Evolutionary conservation across 2,329 filamentous ascomycete species (phyloP), one percentile per base, ranked within the genome.

Genomic region (Fusarium sp.): DNA sequence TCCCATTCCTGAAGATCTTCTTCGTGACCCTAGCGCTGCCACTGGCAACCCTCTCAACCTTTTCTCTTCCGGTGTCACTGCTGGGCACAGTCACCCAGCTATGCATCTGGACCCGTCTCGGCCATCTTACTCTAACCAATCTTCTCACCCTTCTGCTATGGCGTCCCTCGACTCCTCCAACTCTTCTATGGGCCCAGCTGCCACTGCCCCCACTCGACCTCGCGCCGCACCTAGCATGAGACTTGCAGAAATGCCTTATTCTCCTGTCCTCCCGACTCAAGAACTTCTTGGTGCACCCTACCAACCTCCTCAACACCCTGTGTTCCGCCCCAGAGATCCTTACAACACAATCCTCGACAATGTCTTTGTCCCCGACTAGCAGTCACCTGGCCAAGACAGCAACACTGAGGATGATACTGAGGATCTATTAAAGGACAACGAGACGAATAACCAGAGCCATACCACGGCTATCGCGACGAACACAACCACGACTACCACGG

Each of bases 161-260:
- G 29, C 13, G 29, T 31, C 35, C 35, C 27, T 15, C 37, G 21
- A 21, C 37, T 20, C 18, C 6, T 39, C 37, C 20, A 40, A 40
- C 20, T 6, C 15, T 35, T 35, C 33, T 7, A n/a, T 35, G 33
- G 33, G 33, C 8, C 33, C 33, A 35, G 15, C 33, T 17, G 33
- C 33, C n/a, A n/a, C 31, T 33, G 17, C 13, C 13, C 6, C 37
- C 7, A 21, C 20, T 11, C 42, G 48, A 25, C 48, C 36, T 29
- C 15, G 8, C 41, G 48, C 48, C 23, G 40, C 25, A 27, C 51
- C 51, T 10, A 27, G 15, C 11, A 25, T 11, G 33, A 20, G 51
- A 15, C 56, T 58, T 17, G 29, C 17, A 18, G n/a, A 37, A 2
- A 59, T 60, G 57, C 25, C 54, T 6, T 21, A 18, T 21, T 60